Conservation (phyloP, 345 rosid genomes). For the Excoecaria cochinchinensis region DNA sequence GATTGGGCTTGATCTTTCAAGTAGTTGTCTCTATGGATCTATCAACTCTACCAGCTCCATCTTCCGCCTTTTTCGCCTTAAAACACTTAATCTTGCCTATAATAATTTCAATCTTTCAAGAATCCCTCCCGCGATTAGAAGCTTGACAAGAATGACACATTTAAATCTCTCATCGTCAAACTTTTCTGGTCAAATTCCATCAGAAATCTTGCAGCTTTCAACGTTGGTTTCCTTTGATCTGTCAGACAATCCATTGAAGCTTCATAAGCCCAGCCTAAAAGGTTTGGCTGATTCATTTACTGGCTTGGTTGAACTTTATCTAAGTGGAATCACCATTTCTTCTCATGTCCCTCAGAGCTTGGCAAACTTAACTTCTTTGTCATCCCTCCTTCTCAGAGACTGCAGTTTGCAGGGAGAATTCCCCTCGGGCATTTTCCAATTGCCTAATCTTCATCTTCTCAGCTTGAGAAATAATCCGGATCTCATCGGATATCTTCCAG, state of each 20-base stretch:
- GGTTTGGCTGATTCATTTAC: background rate
- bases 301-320: background rate
- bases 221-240: background rate
- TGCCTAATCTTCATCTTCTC: background rate
- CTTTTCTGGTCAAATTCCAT: slow-evolving; percentile 22
- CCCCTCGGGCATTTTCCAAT: background rate
- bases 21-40: slow-evolving; percentile 21
- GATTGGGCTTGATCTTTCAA: slow-evolving; percentile 13
- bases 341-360: background rate
- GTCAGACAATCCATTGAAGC: background rate
- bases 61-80: slow-evolving; percentile 20
- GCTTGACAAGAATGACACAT: background rate
- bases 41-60: slow-evolving; percentile 19
- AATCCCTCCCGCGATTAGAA: slow-evolving; percentile 11
- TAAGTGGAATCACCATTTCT: background rate
- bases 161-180: slow-evolving; percentile 8
- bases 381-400: background rate
- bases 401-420: background rate
- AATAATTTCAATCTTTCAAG: slow-evolving; percentile 18
- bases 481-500: slow-evolving; percentile 14
- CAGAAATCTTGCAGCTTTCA: slow-evolving; percentile 2
- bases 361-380: background rate
- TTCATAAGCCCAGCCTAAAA: background rate
- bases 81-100: slow-evolving; percentile 12
- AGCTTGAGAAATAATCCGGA: background rate